Evolutionary conservation across 495 filamentous ascomycete species (phyloP), one percentile per base, ranked within the genome.

Genomic region (Penicillium ochrochloron): DNA sequence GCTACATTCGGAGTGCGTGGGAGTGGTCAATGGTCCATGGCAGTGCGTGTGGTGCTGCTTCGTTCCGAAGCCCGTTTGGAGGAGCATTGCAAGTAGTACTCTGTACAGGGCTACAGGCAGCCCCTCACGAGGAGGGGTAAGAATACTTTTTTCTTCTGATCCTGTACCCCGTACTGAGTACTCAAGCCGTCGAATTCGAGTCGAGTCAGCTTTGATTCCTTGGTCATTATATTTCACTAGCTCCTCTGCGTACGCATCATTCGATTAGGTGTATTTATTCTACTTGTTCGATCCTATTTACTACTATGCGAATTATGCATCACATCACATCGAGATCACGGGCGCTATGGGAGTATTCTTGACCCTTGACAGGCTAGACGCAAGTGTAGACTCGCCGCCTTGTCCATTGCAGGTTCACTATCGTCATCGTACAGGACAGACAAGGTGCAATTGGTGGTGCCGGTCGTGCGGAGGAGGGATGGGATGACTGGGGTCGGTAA

Each of bases 1-100:
- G 42, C 42, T 46, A 17, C 42, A 46, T 46, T 23, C 42, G 19
- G 42, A 21, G n/a, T 46, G 42, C 19, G n/a, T 46, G 42, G 27
- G 39, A 61, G 58, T 54, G 48, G 62, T 42, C 50, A 50, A 55
- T 15, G 54, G 29, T 19, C 25, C 25, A 27, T 27, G 25, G 25
- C 25, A 2, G 25, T 27, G 25, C 60, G 27, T 44, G 57, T 41
- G 57, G 48, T 51, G 48, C 14, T 27, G 48, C 48, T 11, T 27
- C 14, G 23, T 29, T 51, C 48, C 48, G 48, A 51, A 51, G 48
- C 12, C 25, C 25, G 48, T 29, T 51, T 51, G 25, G 48, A 48
- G 5, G 42, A 10, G 25, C 25, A 27, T 27, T 27, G 25, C n/a
- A n/a, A 4, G 19, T 23, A 6, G 19, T 46, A 46, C 19, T 3